These are phyloP conservation scores for Barnettozyma botsteinii DNA, from an alignment of 805 yeast species.

Conservation along the genomic window DNA sequence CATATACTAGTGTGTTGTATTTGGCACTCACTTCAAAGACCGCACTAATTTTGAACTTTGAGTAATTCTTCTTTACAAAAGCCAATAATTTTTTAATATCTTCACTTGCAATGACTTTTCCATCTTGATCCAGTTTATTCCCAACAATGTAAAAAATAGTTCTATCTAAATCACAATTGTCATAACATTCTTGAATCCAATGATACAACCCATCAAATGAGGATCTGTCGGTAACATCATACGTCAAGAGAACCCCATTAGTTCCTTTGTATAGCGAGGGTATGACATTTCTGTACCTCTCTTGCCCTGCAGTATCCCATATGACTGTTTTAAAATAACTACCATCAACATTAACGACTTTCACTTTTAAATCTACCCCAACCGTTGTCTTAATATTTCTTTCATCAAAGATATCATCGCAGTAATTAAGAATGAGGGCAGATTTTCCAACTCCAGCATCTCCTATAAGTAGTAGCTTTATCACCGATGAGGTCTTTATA, in stretches of 20 bases:
- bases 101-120: conserved; percentile 34
- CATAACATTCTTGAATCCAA: conserved; percentile 39
- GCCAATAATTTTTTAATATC: conserved; percentile 31
- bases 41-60: conserved; percentile 32
- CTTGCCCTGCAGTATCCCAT: conserved; percentile 52
- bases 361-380: conserved; percentile 42
- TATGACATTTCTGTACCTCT: conserved; percentile 40
- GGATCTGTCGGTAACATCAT: conserved; percentile 36
- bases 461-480: conserved; percentile 37
- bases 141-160: conserved; percentile 40
- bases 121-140: conserved; percentile 35
- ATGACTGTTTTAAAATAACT: conserved; percentile 37
- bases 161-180: conserved; percentile 28
- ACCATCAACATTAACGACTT: conserved; percentile 38
- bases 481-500: conserved; percentile 20
- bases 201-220: conserved; percentile 34
- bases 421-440: conserved; percentile 38
- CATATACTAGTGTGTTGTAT: conserved; percentile 33
- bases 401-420: conserved; percentile 33
- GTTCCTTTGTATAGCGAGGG: conserved; percentile 42
- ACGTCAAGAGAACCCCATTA: conserved; percentile 38
- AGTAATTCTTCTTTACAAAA: conserved; percentile 26
- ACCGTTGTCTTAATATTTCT: conserved; percentile 34
- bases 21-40: conserved; percentile 44
- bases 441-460: conserved; percentile 46